A percentile compares a stretch with the other conserved stretches of the same genome.
These are phyloP conservation scores for Thielaviopsis euricoi DNA, from an alignment of 2,329 filamentous ascomycete species.

Conservation along the genomic window DNA sequence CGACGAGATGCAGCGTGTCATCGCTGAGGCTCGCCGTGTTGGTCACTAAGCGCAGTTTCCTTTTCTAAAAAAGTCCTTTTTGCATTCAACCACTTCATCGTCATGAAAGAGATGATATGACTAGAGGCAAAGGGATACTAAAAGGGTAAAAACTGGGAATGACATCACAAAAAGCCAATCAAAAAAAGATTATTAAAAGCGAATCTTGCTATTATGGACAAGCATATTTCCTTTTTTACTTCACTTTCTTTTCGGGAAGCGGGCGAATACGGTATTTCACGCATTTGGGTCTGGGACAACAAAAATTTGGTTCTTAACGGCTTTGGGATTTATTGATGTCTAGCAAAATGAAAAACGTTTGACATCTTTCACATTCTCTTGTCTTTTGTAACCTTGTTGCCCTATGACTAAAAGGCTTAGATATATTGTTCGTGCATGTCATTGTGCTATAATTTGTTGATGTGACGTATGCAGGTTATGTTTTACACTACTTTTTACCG, in stretches of 20 bases:
- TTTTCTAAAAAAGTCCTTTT: slow-evolving; percentile 1
- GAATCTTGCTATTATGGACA: not conserved
- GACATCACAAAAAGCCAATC: slow-evolving; percentile 11
- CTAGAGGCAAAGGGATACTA: not conserved
- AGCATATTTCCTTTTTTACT: not conserved
- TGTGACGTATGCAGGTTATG: not conserved
- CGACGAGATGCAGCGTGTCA: slow-evolving; percentile 95
- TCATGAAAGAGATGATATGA: not conserved
- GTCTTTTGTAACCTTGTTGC: slow-evolving; percentile 18
- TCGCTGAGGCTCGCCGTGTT: slow-evolving; percentile 74
- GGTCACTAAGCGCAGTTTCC: slow-evolving; percentile 33
- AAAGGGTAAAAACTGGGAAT: slow-evolving; percentile 9
- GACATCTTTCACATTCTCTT: slow-evolving; percentile 18
- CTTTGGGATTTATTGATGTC: not conserved
- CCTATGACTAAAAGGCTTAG: not conserved
- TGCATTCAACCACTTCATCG: not conserved
- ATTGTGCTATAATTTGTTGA: not conserved
- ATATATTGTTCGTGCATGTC: not conserved
- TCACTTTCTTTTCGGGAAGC: not conserved
- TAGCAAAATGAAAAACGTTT: slow-evolving; percentile 6
- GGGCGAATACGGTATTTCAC: not conserved
- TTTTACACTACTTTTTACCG: slow-evolving; percentile 45
- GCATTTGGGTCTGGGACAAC: not conserved
- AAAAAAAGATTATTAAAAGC: slow-evolving; percentile 5
- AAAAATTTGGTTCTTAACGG: not conserved